Base-by-base conservation (phyloP, 2,329 filamentous ascomycete species). In the Penicillium frequentans region DNA sequence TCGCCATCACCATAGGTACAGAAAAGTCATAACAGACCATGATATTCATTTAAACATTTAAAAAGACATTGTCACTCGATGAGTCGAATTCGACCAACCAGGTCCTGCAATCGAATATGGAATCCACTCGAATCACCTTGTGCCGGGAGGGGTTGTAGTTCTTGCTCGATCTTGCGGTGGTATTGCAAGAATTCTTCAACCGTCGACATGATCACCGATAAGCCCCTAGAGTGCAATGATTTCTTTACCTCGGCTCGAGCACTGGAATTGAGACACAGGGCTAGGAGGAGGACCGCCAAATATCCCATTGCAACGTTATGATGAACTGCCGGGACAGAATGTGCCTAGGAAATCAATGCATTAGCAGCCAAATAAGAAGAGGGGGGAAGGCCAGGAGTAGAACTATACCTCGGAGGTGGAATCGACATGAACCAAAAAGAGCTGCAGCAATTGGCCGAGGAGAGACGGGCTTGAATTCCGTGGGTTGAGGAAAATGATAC, bases 251-350 rank as follows among this genome's bases (percentile, higher is more conserved):
- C 73, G 10, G 64, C 54, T 43, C 79, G 76, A 5, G 82, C 77
- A 2, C 70, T 68, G 9, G 69, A 59, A 52, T 84, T 79, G 27
- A 95, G 79, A 64, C 87, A 92, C 24, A 97, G 77, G 63, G 92
- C 95, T 19, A 91, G 91, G 2, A 98, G 81, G 6, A 96, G 80
- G 14, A 97, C 87, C 0, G 91, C 87, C 24, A 97, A 81, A 71
- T 96, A 97, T 16, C 91, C 93, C 71, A 93, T 86, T 1, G 90
- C 88, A 27, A 98, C 91, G 64, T 93, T 91, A 50, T 89, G 82
- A 58, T 90, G 87, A 26, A 87, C 88, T 69, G 93, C 90, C 68
- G 91, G 75, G 56, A 84, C 75, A 6, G 81, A 83, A 60, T 81
- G 73, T 54, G 81, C 82, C 80, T 84, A 54, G 16, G 14, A 31